Base-by-base conservation (phyloP, 1,284 basidiomycete species). In the Leccinum fallax region DNA sequence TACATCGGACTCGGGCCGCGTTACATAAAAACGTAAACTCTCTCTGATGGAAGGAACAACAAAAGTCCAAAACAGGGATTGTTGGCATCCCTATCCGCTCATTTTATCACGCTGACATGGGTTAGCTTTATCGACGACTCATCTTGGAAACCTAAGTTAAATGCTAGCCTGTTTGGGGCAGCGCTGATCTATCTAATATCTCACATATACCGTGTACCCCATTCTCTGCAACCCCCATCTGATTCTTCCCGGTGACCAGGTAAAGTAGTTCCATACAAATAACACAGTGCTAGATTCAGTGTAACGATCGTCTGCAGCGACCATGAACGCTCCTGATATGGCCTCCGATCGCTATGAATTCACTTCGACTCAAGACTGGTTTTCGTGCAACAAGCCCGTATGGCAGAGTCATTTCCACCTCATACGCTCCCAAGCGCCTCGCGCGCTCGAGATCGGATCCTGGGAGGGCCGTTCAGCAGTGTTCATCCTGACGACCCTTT, bases 381-480 rank as follows among this genome's bases (percentile, higher is more conserved):
- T 86, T 67, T 80, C 80, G 2, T 73, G 66, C 69, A 77, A 86
- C 60, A 73, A 77, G 51, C 68, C 75, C 1, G 67, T 67, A 5
- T 86, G 85, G 85, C 71, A 65, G 16, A 26, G 58, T 7, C 68
- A 83, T 26, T 79, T 85, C 59, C 68, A 75, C 7, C 70, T 74
- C 36, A 70, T 85, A 59, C 54, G 56, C 1, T 71, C 78, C 8
- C 49, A 69, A 16, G 61, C 67, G 1, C 83, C 84, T 11, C 79
- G 84, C 15, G 79, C 74, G 6, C 79, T 86, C 13, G 85, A 86
- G 68, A 84, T 87, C n/a, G 84, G 85, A 4, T 84, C 82, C 15
- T 87, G 85, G 84, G 85, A 87, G 71, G 85, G 85, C 21, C 80
- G 85, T 54, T 86, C 85, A 0, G 84, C 83, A 19, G 79, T 84